Conservation (phyloP, 164 flowering plant genomes). For the Hamamelis virginiana region DNA sequence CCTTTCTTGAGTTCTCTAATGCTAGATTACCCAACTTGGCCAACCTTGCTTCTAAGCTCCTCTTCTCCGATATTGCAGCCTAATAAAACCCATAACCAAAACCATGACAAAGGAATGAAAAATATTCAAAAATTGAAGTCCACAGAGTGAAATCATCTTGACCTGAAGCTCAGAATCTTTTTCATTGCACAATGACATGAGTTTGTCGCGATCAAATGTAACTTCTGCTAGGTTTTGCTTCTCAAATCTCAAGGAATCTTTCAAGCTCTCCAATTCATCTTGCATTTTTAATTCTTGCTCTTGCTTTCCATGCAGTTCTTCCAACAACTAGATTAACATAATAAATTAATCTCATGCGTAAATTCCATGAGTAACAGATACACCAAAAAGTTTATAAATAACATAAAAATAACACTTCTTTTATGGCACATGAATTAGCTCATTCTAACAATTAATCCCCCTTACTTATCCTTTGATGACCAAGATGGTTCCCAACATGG, state of each 20-base stretch:
- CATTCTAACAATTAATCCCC: not conserved
- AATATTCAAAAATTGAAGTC: not conserved
- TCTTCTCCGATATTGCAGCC: slow-evolving; percentile 65
- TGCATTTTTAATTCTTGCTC: slow-evolving; percentile 51
- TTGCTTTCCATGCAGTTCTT: slow-evolving; percentile 68
- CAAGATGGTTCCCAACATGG: not conserved
- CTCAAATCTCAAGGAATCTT: slow-evolving; percentile 51
- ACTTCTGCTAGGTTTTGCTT: slow-evolving; percentile 56
- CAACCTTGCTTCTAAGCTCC: slow-evolving; percentile 52
- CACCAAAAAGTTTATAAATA: not conserved
- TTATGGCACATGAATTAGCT: not conserved
- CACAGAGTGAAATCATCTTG: slow-evolving; percentile 9
- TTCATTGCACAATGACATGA: slow-evolving; percentile 54
- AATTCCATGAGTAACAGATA: too few species aligned
- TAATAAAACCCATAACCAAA: slow-evolving; percentile 22
- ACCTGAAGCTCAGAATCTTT: slow-evolving; percentile 81
- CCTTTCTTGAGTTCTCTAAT: slow-evolving; percentile 39
- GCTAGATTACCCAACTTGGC: slow-evolving; percentile 40
- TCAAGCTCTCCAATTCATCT: slow-evolving; percentile 66
- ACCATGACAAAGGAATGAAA: not conserved
- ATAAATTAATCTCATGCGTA: not conserved
- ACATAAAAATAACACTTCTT: not conserved
- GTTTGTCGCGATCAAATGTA: slow-evolving; percentile 50
- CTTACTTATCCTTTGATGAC: not conserved
- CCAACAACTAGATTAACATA: slow-evolving; percentile 49